These are phyloP conservation scores for Pisolithus orientalis DNA, from an alignment of 768 basidiomycete species.

Conservation along the genomic window DNA sequence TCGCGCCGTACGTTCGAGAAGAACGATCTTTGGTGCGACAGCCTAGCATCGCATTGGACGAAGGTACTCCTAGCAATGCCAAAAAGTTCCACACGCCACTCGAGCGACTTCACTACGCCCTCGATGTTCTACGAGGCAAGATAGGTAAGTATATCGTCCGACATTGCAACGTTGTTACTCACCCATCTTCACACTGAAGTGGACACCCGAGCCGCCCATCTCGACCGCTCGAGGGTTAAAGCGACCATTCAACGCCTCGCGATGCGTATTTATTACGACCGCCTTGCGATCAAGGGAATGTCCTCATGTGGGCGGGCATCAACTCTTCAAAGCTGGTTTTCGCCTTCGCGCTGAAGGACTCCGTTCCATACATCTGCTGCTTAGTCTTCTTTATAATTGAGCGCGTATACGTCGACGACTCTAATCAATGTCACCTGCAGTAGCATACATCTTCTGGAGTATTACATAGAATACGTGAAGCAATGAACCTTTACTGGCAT, in stretches of 20 bases:
- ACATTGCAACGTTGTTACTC: neutral
- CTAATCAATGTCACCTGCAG: no score
- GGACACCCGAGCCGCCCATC: constrained; percentile 67
- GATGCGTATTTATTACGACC: constrained; percentile 61
- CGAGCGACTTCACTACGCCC: constrained; percentile 38
- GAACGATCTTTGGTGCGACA: constrained; percentile 9
- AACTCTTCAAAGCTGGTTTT: constrained; percentile 26
- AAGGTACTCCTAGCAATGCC: constrained; percentile 20
- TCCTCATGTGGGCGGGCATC: constrained; percentile 14
- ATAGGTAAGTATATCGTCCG: constrained; percentile 44
- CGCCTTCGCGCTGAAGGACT: constrained; percentile 7
- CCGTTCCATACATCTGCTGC: no score
- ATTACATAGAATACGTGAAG: no score
- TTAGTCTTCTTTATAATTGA: no score
- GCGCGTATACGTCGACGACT: no score
- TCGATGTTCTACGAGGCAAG: constrained; percentile 51
- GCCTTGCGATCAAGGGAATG: constrained; percentile 26
- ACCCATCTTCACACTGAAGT: constrained; percentile 30
- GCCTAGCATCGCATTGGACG: constrained; percentile 5
- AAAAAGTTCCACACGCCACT: constrained; percentile 37
- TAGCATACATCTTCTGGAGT: no score
- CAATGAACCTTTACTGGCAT: no score
- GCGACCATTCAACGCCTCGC: constrained; percentile 58
- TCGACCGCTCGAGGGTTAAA: constrained; percentile 73
- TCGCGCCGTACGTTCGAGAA: constrained; percentile 45